Evolutionary conservation across 2,329 filamentous ascomycete genomes (phyloP).

Genomic region (Cyclaneusma minus): DNA sequence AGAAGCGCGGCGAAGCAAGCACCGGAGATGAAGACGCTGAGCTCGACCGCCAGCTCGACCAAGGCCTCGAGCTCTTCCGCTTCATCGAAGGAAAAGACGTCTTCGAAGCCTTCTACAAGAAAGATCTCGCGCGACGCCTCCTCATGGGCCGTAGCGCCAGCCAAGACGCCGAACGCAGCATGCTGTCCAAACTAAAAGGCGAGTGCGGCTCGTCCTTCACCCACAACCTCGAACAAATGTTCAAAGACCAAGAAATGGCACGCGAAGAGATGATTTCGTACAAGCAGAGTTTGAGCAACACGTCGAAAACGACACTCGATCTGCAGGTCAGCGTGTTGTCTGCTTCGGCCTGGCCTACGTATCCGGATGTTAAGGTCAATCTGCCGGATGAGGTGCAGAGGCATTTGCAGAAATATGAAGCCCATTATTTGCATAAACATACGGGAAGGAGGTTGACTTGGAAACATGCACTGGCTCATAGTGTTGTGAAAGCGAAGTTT

Average conservation of each 20-base stretch:
- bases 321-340: conserved; percentile 84
- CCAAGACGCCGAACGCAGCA: conserved; percentile 87
- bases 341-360: conserved; percentile 82
- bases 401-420: conserved; percentile 70
- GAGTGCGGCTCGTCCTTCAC: conserved; percentile 93
- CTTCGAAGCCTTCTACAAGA: conserved; percentile 99
- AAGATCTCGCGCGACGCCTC: conserved; percentile 76
- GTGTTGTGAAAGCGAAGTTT: conserved; percentile 69
- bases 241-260: conserved; percentile 90
- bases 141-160: conserved; percentile 88
- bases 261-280: conserved; percentile 89
- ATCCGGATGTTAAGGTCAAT: conserved; percentile 60
- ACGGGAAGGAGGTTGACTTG: conserved; percentile 74
- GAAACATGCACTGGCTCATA: conserved; percentile 90
- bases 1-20: conserved; percentile 46
- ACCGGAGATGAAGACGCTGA: conserved; percentile 82
- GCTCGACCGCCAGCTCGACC: conserved; percentile 80
- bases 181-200: conserved; percentile 79
- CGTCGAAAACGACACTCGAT: conserved; percentile 42
- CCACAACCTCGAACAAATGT: conserved; percentile 97
- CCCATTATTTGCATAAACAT: conserved; percentile 80
- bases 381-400: conserved; percentile 61
- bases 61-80: conserved; percentile 84
- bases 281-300: conserved; percentile 44
- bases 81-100: conserved; percentile 96